Conservation (phyloP, 2,329 filamentous ascomycete species). For the Colletotrichum higginsianum region DNA sequence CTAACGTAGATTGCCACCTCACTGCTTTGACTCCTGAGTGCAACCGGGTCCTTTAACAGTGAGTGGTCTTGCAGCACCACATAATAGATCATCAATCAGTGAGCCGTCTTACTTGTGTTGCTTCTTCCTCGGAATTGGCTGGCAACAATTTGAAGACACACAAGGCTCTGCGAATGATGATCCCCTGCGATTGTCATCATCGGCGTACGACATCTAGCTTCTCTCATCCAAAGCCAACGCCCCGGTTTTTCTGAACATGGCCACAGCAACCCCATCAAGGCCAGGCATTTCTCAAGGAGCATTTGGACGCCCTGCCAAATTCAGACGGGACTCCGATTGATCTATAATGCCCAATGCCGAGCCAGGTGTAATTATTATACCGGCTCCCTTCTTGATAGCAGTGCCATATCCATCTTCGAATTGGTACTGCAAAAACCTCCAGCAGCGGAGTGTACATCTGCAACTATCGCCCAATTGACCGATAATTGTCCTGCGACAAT, state of each 20-base stretch:
- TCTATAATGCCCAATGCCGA: conserved; percentile 60
- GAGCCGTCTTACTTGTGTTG: background rate
- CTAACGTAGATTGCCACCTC: background rate
- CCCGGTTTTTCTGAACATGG: conserved; percentile 53
- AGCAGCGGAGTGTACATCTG: conserved; percentile 60
- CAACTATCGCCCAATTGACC: conserved; percentile 42
- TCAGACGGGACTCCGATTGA: conserved; percentile 47
- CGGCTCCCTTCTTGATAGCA: conserved; percentile 45
- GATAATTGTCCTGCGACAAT: too few species aligned
- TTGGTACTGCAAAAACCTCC: conserved; percentile 56
- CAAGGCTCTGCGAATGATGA: conserved; percentile 56
- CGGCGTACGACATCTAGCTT: conserved; percentile 46
- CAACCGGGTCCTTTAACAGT: conserved; percentile 50
- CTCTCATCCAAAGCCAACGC: conserved; percentile 44
- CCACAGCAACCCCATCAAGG: conserved; percentile 56
- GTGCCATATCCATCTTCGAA: conserved; percentile 48
- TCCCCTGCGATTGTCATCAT: conserved; percentile 61
- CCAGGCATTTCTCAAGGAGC: conserved; percentile 49
- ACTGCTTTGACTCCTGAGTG: conserved; percentile 56
- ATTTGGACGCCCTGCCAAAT: conserved; percentile 48
- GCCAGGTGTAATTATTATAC: conserved; percentile 54
- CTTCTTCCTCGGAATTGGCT: conserved; percentile 19
- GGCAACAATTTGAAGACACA: conserved; percentile 43
- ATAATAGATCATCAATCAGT: conserved; percentile 48
- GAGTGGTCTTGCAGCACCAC: conserved; percentile 44